Evolutionary conservation across 2,329 filamentous ascomycete species (phyloP).

Genomic region (Colletotrichum somersetense): DNA sequence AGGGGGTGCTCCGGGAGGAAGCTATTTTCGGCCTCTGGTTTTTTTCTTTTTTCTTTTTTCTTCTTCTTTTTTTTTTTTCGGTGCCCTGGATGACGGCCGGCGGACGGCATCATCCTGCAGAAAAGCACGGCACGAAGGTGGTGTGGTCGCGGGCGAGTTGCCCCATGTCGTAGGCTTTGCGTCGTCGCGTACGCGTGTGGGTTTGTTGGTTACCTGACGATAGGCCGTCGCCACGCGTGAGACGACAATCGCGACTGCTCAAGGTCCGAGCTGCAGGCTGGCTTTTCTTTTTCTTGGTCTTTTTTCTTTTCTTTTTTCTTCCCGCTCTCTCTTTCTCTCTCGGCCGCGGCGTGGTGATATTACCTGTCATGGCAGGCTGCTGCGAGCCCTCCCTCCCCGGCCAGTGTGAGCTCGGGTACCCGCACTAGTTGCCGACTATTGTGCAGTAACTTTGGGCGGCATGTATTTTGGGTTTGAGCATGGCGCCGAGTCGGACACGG

Average conservation of each 20-base stretch:
- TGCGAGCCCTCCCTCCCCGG: neutral
- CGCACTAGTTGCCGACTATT: neutral
- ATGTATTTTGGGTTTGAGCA: constrained; percentile 8
- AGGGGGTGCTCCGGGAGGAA: neutral
- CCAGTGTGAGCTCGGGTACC: neutral
- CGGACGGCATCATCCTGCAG: neutral
- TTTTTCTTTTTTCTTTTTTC: neutral
- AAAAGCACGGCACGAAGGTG: neutral
- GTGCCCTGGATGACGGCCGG: neutral
- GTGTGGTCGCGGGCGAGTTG: neutral
- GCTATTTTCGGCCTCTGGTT: neutral
- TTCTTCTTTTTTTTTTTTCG: too few species aligned
- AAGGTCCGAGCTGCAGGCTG: neutral
- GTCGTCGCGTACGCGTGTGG: neutral
- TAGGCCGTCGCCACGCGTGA: neutral
- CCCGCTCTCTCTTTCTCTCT: neutral
- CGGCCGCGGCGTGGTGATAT: neutral
- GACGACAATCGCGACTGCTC: neutral
- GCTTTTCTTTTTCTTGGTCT: neutral
- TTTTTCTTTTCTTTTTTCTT: neutral
- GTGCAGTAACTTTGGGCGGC: neutral
- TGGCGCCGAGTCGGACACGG: neutral
- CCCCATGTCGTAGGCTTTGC: neutral
- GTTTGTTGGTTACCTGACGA: too few species aligned
- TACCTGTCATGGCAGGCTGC: neutral